These are phyloP conservation scores for Staphylotrichum tortipilum DNA, from an alignment of 495 filamentous ascomycete species.

Conservation along the genomic window DNA sequence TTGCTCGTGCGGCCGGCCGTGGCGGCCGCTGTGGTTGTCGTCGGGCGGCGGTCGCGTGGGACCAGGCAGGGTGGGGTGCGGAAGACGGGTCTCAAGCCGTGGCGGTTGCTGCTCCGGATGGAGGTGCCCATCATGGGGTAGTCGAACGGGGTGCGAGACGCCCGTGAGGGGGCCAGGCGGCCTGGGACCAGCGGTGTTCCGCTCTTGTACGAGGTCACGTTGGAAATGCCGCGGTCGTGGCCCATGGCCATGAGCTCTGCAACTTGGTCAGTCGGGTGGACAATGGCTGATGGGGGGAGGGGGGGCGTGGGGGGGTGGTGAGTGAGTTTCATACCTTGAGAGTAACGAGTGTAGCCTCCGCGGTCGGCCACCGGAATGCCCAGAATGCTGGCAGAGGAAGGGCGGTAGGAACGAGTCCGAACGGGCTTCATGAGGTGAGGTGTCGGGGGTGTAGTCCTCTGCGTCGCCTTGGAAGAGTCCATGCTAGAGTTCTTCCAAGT, in stretches of 20 bases:
- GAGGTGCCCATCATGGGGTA: not conserved
- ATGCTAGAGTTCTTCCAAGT: conserved; percentile 18
- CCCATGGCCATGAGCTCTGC: not conserved
- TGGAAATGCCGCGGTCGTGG: not conserved
- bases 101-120: not conserved
- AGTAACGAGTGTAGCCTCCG: not conserved
- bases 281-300: no score
- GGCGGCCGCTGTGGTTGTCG: no score
- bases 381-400: conserved; percentile 3
- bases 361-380: not conserved
- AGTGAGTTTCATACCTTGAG: not conserved
- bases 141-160: not conserved
- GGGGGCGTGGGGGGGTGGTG: not conserved
- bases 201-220: conserved; percentile 2
- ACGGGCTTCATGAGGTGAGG: conserved; percentile 11
- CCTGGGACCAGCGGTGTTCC: not conserved
- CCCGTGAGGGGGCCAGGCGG: conserved; percentile 3
- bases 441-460: conserved; percentile 13
- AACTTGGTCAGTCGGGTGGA: not conserved
- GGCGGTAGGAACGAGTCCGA: conserved; percentile 6
- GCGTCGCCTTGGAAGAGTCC: conserved; percentile 12
- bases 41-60: not conserved
- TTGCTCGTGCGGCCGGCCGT: no score
- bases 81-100: not conserved
- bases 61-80: not conserved